Evolutionary conservation across 768 basidiomycete species (phyloP).

Genomic region (Auriscalpium orientale): DNA sequence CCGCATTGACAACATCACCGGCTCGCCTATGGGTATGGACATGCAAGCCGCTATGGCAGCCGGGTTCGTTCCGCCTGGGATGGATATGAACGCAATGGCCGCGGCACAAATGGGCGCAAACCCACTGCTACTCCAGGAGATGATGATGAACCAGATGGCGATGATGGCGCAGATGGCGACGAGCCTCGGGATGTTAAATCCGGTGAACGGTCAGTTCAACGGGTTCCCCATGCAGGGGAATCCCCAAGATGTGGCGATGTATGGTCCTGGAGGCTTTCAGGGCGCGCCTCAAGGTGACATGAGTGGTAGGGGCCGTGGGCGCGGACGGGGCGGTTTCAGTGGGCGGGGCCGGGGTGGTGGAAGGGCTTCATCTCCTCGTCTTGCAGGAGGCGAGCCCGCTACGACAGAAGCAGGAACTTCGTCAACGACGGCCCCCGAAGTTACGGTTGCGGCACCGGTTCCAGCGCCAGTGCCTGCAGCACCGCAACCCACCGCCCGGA

Average conservation of each 20-base stretch:
- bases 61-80: slow-evolving; percentile 26
- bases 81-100: slow-evolving; percentile 60
- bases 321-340: slow-evolving; percentile 21
- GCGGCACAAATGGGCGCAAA: slow-evolving; percentile 42
- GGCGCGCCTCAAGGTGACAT: slow-evolving; percentile 28
- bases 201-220: slow-evolving; percentile 43
- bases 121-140: slow-evolving; percentile 73
- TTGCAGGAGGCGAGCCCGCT: not conserved
- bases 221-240: slow-evolving; percentile 55
- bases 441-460: slow-evolving; percentile 15
- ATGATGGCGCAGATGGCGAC: slow-evolving; percentile 90
- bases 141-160: slow-evolving; percentile 90
- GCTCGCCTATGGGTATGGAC: slow-evolving; percentile 37
- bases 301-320: slow-evolving; percentile 34
- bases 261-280: slow-evolving; percentile 17
- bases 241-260: slow-evolving; percentile 41
- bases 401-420: slow-evolving; percentile 3
- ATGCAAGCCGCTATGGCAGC: slow-evolving; percentile 44
- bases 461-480: slow-evolving; percentile 17
- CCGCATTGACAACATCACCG: slow-evolving; percentile 72
- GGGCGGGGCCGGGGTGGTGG: slow-evolving; percentile 15
- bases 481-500: slow-evolving; percentile 24
- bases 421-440: slow-evolving; percentile 11
- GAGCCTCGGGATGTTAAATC: slow-evolving; percentile 71
- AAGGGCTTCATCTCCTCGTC: slow-evolving; percentile 7